Percentiles rank a stretch among this genome's conserved stretches.
phyloP scores from a whole-genome alignment of 768 basidiomycete genomes.

The Mrakia frigida region DNA sequence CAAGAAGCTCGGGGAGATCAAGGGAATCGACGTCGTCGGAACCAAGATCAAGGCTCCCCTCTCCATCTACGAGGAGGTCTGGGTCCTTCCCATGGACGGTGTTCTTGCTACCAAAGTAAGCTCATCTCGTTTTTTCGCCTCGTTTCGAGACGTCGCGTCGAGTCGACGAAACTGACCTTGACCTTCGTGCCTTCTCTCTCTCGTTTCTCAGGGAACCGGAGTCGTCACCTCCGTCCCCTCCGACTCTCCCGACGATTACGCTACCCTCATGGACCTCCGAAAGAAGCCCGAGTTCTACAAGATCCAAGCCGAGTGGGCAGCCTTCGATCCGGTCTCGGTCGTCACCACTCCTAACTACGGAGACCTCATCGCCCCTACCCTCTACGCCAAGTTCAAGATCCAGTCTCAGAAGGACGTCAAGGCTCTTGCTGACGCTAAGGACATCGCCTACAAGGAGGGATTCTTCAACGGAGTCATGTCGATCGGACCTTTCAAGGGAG shows the following conservation, averaged over 20 bases:
- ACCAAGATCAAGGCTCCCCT: conserved; percentile 86
- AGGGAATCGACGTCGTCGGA: conserved; percentile 74
- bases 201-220: conserved; percentile 70
- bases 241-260: conserved; percentile 95
- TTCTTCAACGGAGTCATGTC: conserved; percentile 92
- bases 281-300: conserved; percentile 97
- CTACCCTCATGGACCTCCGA: conserved; percentile 79
- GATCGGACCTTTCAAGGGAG: conserved; percentile 83
- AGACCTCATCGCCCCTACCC: conserved; percentile 73
- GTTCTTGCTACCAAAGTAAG: conserved; percentile 85
- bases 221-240: conserved; percentile 98
- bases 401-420: conserved; percentile 90
- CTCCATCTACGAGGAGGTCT: conserved; percentile 74
- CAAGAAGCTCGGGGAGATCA: conserved; percentile 67
- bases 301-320: conserved; percentile 81
- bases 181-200: not conserved
- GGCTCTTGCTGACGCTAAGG: conserved; percentile 92
- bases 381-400: conserved; percentile 86
- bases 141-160: not conserved
- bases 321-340: conserved; percentile 79
- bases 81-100: conserved; percentile 97
- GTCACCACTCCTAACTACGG: conserved; percentile 88
- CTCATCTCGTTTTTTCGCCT: not conserved
- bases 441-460: conserved; percentile 96
- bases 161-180: not conserved